Percentiles rank a stretch among this genome's conserved stretches.
Evolutionary conservation across 1,284 basidiomycete species (phyloP).

Genomic region (Phellinidium pouzarii): DNA sequence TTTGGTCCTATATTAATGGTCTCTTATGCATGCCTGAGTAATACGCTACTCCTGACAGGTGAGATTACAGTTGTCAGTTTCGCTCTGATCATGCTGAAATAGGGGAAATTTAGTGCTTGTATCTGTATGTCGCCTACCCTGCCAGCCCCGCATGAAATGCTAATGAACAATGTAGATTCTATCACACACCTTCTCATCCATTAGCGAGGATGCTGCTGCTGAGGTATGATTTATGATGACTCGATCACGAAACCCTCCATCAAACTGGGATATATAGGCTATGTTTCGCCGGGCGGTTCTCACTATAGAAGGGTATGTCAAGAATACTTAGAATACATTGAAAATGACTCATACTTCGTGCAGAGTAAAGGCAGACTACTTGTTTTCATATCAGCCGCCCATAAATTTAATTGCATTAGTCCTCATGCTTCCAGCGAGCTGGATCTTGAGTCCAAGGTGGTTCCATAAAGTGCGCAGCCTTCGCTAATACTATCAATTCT

Average conservation of each 20-base stretch:
- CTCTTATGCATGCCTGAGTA: slow-evolving; percentile 80
- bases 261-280: slow-evolving; percentile 40
- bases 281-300: slow-evolving; percentile 90
- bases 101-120: slow-evolving; percentile 52
- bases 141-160: slow-evolving; percentile 1
- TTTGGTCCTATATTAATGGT: slow-evolving; percentile 88
- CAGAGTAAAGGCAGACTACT: slow-evolving; percentile 79
- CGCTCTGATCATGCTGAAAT: slow-evolving; percentile 9
- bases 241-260: neutral
- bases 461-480: slow-evolving; percentile 65
- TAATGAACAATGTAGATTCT: slow-evolving; percentile 58
- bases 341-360: slow-evolving; percentile 20
- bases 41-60: slow-evolving; percentile 80
- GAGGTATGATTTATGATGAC: slow-evolving; percentile 48
- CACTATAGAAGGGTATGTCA: slow-evolving; percentile 75
- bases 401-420: slow-evolving; percentile 79
- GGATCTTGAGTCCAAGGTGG: slow-evolving; percentile 70
- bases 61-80: slow-evolving; percentile 23
- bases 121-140: slow-evolving; percentile 44
- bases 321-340: slow-evolving; percentile 1
- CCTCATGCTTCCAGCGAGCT: slow-evolving; percentile 79
- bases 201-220: slow-evolving; percentile 86
- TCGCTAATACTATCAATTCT: slow-evolving; percentile 4
- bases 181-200: slow-evolving; percentile 88
- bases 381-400: slow-evolving; percentile 92